These are phyloP conservation scores for Takashimella tepidaria DNA, from an alignment of 1,284 basidiomycete genomes.

Conservation along the genomic window DNA sequence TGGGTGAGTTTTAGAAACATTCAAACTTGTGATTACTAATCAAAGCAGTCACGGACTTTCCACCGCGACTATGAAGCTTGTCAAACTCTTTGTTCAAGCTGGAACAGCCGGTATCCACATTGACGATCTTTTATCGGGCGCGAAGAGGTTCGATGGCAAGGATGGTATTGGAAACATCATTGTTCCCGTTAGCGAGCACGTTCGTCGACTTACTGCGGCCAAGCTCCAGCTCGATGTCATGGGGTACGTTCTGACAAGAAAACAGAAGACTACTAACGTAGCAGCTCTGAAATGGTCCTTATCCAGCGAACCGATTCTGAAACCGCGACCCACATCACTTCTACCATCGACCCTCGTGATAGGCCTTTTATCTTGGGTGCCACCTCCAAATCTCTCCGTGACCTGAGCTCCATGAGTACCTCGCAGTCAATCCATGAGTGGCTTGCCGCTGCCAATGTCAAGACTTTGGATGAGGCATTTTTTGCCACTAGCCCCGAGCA, in stretches of 20 bases:
- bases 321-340: conserved; percentile 77
- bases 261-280: neutral
- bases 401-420: neutral
- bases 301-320: conserved; percentile 91
- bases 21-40: neutral
- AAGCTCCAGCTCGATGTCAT: conserved; percentile 22
- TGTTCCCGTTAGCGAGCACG: conserved; percentile 15
- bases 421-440: conserved; percentile 49
- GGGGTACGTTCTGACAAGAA: conserved; percentile 9
- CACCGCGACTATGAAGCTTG: conserved; percentile 53
- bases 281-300: conserved; percentile 69
- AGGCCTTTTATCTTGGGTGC: conserved; percentile 69
- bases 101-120: conserved; percentile 18
- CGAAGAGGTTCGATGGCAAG: conserved; percentile 8
- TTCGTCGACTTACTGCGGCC: conserved; percentile 11
- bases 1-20: conserved; percentile 20
- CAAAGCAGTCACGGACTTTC: conserved; percentile 46
- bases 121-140: conserved; percentile 14
- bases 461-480: conserved; percentile 52
- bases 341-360: conserved; percentile 73
- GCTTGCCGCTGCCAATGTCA: conserved; percentile 1
- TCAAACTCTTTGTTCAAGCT: conserved; percentile 17
- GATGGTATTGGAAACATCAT: conserved; percentile 10
- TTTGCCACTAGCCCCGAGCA: conserved; percentile 57
- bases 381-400: conserved; percentile 44